Conservation (phyloP, 805 yeast genomes). For the Brettanomyces anomalus region DNA sequence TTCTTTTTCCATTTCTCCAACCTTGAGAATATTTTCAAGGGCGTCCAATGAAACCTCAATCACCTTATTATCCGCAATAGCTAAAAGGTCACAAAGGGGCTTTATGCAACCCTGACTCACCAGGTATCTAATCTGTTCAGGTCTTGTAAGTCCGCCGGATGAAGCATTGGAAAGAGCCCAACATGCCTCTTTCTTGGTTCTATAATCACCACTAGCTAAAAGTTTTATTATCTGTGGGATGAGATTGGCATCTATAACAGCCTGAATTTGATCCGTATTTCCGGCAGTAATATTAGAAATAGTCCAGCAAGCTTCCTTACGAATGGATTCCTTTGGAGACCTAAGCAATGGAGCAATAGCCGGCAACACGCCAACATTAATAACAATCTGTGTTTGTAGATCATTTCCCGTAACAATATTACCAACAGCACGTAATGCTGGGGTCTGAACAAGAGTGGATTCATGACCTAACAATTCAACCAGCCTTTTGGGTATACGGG, state of each 20-base stretch:
- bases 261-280: slow-evolving; percentile 89
- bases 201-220: slow-evolving; percentile 76
- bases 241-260: slow-evolving; percentile 90
- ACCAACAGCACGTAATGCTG: slow-evolving; percentile 95
- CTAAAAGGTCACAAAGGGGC: slow-evolving; percentile 88
- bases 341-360: slow-evolving; percentile 74
- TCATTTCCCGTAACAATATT: slow-evolving; percentile 97
- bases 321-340: slow-evolving; percentile 83
- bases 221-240: slow-evolving; percentile 84
- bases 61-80: slow-evolving; percentile 82
- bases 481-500: slow-evolving; percentile 86
- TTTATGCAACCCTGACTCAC: slow-evolving; percentile 95
- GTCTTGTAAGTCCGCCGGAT: slow-evolving; percentile 85
- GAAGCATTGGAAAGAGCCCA: slow-evolving; percentile 99
- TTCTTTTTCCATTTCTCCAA: slow-evolving; percentile 91
- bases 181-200: slow-evolving; percentile 97
- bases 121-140: slow-evolving; percentile 88
- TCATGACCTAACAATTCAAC: slow-evolving; percentile 85
- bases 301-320: slow-evolving; percentile 99
- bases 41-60: slow-evolving; percentile 95
- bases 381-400: slow-evolving; percentile 87
- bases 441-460: slow-evolving; percentile 85
- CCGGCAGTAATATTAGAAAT: slow-evolving; percentile 98
- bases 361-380: slow-evolving; percentile 84
- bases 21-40: slow-evolving; percentile 82